phyloP scores from a whole-genome alignment of 352 stramenopile genomes.

The Peronospora tabacina region DNA sequence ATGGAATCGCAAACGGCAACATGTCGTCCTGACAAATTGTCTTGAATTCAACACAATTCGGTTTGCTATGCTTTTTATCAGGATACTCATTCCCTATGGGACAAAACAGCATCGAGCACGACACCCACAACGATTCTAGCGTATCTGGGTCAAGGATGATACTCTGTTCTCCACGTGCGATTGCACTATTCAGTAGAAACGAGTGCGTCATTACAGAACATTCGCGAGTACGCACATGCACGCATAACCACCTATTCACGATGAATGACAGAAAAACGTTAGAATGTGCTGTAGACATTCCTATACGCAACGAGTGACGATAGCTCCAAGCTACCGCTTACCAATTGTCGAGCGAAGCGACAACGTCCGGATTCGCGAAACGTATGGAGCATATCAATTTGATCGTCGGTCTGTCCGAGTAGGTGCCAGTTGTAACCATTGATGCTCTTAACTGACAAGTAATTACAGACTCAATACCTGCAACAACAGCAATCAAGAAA shows the following conservation, averaged over 20 bases:
- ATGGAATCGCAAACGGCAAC: conserved; percentile 30
- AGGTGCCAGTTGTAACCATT: conserved; percentile 13
- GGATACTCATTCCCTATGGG: conserved; percentile 2
- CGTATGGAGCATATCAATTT: conserved; percentile 19
- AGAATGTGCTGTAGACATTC: conserved; percentile 1
- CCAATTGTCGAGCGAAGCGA: conserved; percentile 25
- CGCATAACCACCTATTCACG: conserved; percentile 24
- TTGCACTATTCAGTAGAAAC: conserved; percentile 26
- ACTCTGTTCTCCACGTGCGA: conserved; percentile 10
- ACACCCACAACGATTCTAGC: conserved; percentile 23
- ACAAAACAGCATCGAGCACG: conserved; percentile 39
- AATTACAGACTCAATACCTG: conserved; percentile 26
- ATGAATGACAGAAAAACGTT: conserved; percentile 2
- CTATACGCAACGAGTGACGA: conserved; percentile 1
- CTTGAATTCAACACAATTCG: background rate
- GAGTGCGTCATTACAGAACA: conserved; percentile 28
- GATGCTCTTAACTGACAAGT: conserved; percentile 18
- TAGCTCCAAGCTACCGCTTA: conserved; percentile 6
- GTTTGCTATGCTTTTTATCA: conserved; percentile 1
- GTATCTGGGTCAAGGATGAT: conserved; percentile 30
- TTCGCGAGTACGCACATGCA: conserved; percentile 30
- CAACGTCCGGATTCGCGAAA: conserved; percentile 15
- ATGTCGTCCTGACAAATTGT: background rate
- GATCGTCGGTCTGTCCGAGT: conserved; percentile 20
- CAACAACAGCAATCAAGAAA: conserved; percentile 3